Evolutionary conservation across 257 asterid species (phyloP), one percentile per base, ranked within the genome.

Genomic region (Schizonepeta tenuifolia): DNA sequence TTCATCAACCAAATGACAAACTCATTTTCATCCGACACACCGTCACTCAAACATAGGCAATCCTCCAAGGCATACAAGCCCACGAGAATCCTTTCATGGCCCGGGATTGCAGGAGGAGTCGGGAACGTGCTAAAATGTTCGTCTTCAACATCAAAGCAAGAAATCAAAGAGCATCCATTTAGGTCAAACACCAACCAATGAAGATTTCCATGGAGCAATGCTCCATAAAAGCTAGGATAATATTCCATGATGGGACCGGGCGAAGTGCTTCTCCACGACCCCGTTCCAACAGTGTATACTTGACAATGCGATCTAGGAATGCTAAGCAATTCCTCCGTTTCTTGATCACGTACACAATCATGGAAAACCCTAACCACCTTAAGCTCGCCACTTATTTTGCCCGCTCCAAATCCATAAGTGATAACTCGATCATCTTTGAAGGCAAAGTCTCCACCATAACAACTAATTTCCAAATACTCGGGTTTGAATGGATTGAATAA

Each of bases 281-380:
- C 80, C 40, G 78, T 77, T 56, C 88, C 89, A 21, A 84, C 71
- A 3, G 89, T 77, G 77, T 84, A 82, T 61, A 82, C 77, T 4
- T 67, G 67, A 58, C 84, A 80, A 1, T 60, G 66, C 10, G 79
- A 74, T 18, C 69, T 64, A 0, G 56, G 72, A 64, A 75, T 26
- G 22, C 50, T 43, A 9, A 62, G 2, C 44, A 67, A 50, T 5
- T 22, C 21, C 14, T n/a, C 7, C 0, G 64, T 28, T 0, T 13
- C 40, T 5, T 69, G 51, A 12, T 73, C 41, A 0, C 46, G 49
- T 3, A 33, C 22, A 11, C 44, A 59, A 15, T 72, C 75, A 1
- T 77, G 77, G n/a, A 41, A 67, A 72, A 71, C 36, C 74, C 76
- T 46, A 20, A 81, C 83, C 60, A 78, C 63, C 44, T 81, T 81